These are phyloP conservation scores for Leucocoprinus gongylophorus DNA, from an alignment of 1,284 basidiomycete genomes.

Conservation along the genomic window DNA sequence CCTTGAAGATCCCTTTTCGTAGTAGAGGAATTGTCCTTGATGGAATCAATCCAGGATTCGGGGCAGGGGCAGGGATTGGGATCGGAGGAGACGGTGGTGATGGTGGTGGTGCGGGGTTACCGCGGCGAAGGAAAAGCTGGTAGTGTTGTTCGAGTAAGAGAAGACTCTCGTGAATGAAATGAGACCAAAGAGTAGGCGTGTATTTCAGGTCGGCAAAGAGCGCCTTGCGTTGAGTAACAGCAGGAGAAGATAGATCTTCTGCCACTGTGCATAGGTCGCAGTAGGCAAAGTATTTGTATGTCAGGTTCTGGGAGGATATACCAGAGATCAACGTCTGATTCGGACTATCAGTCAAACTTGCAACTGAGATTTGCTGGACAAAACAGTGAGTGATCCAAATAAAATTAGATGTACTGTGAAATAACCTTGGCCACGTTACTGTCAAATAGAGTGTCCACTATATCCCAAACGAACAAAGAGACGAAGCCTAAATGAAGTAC, in stretches of 20 bases:
- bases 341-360: slow-evolving; percentile 39
- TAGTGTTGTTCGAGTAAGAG: slow-evolving; percentile 60
- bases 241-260: slow-evolving; percentile 33
- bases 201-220: slow-evolving; percentile 68
- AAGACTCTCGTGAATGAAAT: slow-evolving; percentile 52
- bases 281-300: slow-evolving; percentile 53
- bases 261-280: slow-evolving; percentile 45
- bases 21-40: slow-evolving; percentile 30
- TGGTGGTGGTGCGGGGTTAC: slow-evolving; percentile 13
- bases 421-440: slow-evolving; percentile 22
- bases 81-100: slow-evolving; percentile 16
- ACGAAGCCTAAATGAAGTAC: slow-evolving; percentile 44
- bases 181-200: slow-evolving; percentile 56
- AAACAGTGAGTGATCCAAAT: background rate
- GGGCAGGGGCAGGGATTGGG: slow-evolving; percentile 19
- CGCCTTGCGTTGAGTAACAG: slow-evolving; percentile 40
- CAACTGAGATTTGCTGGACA: slow-evolving; percentile 38
- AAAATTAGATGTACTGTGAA: slow-evolving; percentile 1
- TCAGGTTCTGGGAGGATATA: slow-evolving; percentile 39
- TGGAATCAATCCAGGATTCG: slow-evolving; percentile 19
- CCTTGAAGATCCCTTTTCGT: slow-evolving; percentile 38
- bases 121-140: slow-evolving; percentile 43
- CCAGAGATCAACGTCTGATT: slow-evolving; percentile 54
- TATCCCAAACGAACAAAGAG: slow-evolving; percentile 54
- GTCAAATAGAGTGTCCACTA: slow-evolving; percentile 53